These are phyloP conservation scores for Penicillium sp. DNA, from an alignment of 2,329 filamentous ascomycete species.

Conservation along the genomic window DNA sequence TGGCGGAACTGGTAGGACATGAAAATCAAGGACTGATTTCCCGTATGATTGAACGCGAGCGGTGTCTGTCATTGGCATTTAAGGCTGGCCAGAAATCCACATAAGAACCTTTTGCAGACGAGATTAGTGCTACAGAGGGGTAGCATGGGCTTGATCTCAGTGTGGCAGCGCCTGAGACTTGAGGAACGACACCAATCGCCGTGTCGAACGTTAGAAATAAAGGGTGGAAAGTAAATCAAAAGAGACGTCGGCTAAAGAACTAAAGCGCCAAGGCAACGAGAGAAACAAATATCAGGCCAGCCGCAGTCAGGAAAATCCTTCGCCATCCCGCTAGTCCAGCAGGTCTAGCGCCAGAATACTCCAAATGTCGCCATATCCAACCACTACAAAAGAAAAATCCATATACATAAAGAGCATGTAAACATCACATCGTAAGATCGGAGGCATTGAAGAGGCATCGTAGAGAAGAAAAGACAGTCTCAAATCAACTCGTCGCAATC, in stretches of 20 bases:
- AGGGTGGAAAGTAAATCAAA: no score
- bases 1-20: background rate
- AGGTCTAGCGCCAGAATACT: slow-evolving; percentile 9
- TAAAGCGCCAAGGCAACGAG: no score
- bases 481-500: slow-evolving; percentile 74
- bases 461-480: slow-evolving; percentile 18
- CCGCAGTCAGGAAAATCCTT: background rate
- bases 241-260: no score
- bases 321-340: slow-evolving; percentile 3
- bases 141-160: no score
- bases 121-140: no score
- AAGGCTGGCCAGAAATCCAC: no score
- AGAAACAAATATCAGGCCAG: background rate
- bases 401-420: slow-evolving; percentile 6
- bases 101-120: no score
- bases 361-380: slow-evolving; percentile 2
- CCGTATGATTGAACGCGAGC: no score
- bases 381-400: slow-evolving; percentile 1
- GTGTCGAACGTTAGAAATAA: no score
- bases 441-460: background rate
- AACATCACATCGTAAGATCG: slow-evolving; percentile 7
- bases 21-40: background rate
- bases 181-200: no score
- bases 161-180: no score
- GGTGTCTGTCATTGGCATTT: no score